These are phyloP conservation scores for Ambispora gerdemannii DNA, from an alignment of 192 early-diverging fungal genomes.

Conservation along the genomic window DNA sequence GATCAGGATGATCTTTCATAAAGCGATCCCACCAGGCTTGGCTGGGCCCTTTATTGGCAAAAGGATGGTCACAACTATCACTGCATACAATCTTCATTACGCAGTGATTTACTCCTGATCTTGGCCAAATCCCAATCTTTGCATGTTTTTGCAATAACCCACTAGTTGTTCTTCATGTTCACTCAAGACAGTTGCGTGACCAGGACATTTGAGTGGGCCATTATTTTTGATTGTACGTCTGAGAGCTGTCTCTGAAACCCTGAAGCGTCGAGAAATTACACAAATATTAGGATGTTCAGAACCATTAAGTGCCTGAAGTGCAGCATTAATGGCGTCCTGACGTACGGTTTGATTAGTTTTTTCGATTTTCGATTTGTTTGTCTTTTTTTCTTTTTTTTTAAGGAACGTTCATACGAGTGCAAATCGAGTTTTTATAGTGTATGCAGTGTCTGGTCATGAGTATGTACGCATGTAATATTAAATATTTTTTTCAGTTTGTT, in stretches of 20 bases:
- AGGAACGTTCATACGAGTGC: no score
- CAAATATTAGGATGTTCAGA: background rate
- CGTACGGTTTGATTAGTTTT: no score
- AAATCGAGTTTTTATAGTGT: no score
- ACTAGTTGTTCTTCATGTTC: constrained; percentile 19
- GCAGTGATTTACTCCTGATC: constrained; percentile 13
- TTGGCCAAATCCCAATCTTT: constrained; percentile 20
- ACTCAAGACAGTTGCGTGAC: constrained; percentile 4
- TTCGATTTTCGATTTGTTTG: no score
- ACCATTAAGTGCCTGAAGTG: background rate
- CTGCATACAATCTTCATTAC: constrained; percentile 1
- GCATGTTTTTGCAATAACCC: constrained; percentile 25
- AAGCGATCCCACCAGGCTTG: background rate
- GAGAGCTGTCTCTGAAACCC: background rate
- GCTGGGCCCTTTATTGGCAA: constrained; percentile 4
- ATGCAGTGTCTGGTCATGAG: no score
- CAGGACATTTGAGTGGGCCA: background rate
- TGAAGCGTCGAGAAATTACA: constrained; percentile 6
- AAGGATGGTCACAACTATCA: background rate
- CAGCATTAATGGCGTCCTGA: no score
- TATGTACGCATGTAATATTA: no score
- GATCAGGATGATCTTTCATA: no score
- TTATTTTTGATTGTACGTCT: constrained; percentile 24
- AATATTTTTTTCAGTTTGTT: no score
- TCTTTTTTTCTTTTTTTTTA: no score